Base-by-base conservation (phyloP, 2,329 filamentous ascomycete species). In the Neofusicoccum umdonicola region DNA sequence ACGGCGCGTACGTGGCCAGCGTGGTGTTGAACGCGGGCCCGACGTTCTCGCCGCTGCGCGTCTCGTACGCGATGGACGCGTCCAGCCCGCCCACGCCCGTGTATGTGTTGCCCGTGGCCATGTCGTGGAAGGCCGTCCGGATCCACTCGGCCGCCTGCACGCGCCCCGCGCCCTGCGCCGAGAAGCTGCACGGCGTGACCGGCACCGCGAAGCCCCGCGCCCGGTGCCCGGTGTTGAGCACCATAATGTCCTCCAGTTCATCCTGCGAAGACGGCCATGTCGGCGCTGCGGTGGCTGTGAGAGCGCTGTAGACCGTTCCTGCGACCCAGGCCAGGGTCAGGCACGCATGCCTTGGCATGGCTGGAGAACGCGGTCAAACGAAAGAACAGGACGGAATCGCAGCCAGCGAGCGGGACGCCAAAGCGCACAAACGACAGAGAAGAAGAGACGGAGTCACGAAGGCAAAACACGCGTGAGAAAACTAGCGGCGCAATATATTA, bases 171-270 rank as follows among this genome's bases (percentile, higher is more conserved):
- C 83, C 84, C 0, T 81, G 80, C 19, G 81, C 80, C 48, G 78
- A 79, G n/a, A 8, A 4, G 31, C 41, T n/a, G 74, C 86, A 88
- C 5, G 86, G 86, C 39, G 80, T 84, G 63, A 89, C 82, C 13
- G 81, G 81, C 60, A 82, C 81, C 51, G 84, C 81, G 71, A 89
- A 87, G 45, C 83, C 80, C 67, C 85, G 80, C 37, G 82, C 79
- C 51, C 80, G 78, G 70, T 86, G 84, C 3, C 84, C 85, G 39
- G 79, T 77, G 61, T 84, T 82, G 69, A 88, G 83, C 70, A 83
- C 87, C 79, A 88, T 85, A 68, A 88, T 83, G 72, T 88, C 86
- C 73, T 89, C 87, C 65, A 89, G 76, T 69, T 89, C 87, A 17
- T 81, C 81, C 17, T 35, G 48, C 12, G 79, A 70, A 2, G 84